Evolutionary conservation across 148 eudicot species (phyloP).

Genomic region (Cornus suecica): DNA sequence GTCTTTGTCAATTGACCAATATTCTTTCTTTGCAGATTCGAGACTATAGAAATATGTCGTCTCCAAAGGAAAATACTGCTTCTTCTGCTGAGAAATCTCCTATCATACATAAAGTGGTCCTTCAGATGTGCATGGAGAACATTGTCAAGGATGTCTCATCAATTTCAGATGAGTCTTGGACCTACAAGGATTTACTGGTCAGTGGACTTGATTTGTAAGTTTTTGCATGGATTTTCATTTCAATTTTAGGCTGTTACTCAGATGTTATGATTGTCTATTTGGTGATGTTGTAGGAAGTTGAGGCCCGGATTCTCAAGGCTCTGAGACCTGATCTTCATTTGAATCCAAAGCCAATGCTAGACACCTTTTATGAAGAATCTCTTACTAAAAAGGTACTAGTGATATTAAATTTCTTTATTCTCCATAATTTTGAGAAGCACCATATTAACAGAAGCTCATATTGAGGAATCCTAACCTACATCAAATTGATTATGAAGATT

Average conservation of each 20-base stretch:
- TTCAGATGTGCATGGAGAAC: constrained; percentile 16
- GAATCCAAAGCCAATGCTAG: constrained; percentile 12
- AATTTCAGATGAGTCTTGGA: constrained; percentile 17
- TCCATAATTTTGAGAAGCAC: neutral
- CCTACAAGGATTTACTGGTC: constrained; percentile 16
- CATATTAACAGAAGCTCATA: neutral
- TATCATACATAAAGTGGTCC: neutral
- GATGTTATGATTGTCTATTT: neutral
- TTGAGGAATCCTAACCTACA: neutral
- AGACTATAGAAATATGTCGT: constrained; percentile 7
- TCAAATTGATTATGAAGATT: neutral
- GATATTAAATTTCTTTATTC: neutral
- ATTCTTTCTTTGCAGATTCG: constrained; percentile 8
- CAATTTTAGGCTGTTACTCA: neutral
- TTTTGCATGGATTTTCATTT: neutral
- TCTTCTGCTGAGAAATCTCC: constrained; percentile 3
- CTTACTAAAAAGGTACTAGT: constrained; percentile 5
- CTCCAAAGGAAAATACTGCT: neutral
- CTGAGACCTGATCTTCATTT: constrained; percentile 15
- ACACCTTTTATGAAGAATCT: constrained; percentile 1
- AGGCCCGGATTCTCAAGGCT: constrained; percentile 13
- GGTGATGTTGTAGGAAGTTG: constrained; percentile 11
- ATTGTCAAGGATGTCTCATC: constrained; percentile 12
- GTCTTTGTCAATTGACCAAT: neutral
- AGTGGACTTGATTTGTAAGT: neutral